These are phyloP conservation scores for Glycine tomentella DNA, from an alignment of 306 rosid species.

Conservation along the genomic window DNA sequence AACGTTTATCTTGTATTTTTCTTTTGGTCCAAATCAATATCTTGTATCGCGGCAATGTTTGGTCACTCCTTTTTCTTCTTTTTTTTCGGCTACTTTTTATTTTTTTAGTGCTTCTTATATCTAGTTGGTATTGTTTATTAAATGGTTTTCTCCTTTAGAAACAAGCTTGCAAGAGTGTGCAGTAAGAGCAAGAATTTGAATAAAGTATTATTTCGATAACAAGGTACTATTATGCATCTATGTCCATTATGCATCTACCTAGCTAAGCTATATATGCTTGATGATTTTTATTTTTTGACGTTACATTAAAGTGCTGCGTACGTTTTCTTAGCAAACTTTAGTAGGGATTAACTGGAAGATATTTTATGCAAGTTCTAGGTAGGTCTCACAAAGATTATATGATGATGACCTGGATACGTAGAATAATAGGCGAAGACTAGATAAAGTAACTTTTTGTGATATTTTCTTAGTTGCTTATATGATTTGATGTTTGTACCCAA, in stretches of 20 bases:
- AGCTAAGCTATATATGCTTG: background rate
- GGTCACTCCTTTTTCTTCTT: background rate
- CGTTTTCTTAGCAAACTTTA: background rate
- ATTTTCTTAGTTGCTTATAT: slow-evolving; percentile 3
- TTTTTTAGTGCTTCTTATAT: background rate
- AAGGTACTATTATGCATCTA: too few species aligned
- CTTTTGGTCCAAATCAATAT: too few species aligned
- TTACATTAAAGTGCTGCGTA: background rate
- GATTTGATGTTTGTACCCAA: background rate
- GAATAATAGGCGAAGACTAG: background rate
- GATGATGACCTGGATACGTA: background rate
- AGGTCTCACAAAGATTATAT: background rate
- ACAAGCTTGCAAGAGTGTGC: background rate
- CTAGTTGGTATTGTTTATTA: background rate
- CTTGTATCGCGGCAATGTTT: background rate
- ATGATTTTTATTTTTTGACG: background rate
- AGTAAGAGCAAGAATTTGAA: background rate
- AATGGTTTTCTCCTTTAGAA: background rate
- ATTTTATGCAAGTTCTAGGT: slow-evolving; percentile 2
- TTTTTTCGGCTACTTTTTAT: background rate
- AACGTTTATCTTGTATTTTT: background rate
- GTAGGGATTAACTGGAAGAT: background rate
- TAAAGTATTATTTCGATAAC: background rate
- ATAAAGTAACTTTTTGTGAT: background rate
- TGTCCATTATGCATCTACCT: background rate